phyloP scores from a whole-genome alignment of 148 eudicot genomes.

The Vaccinium macrocarpon region DNA sequence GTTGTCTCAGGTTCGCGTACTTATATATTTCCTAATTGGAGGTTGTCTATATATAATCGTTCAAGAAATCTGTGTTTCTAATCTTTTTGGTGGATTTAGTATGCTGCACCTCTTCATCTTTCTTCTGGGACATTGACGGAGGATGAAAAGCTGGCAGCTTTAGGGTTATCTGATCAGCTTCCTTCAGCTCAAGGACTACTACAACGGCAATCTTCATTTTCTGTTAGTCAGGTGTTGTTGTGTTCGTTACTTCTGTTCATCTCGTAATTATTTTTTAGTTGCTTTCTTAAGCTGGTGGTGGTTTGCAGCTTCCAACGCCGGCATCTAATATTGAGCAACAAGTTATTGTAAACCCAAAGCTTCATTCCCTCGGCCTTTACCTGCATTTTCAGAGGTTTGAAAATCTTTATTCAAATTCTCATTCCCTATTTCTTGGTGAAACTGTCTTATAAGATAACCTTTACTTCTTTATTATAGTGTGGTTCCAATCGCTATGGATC shows the following conservation, averaged over 20 bases:
- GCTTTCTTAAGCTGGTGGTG: conserved; percentile 15
- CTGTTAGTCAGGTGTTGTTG: conserved; percentile 58
- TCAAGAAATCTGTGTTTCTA: conserved; percentile 8
- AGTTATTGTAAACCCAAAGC: conserved; percentile 76
- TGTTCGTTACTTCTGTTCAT: conserved; percentile 6
- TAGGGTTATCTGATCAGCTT: conserved; percentile 77
- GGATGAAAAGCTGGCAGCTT: conserved; percentile 69
- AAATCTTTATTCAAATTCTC: background rate
- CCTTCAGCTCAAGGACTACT: conserved; percentile 70
- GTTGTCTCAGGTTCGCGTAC: conserved; percentile 57
- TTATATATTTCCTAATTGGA: background rate
- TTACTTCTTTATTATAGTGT: conserved; percentile 39
- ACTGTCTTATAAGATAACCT: background rate
- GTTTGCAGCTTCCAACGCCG: conserved; percentile 63
- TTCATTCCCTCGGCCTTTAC: conserved; percentile 60
- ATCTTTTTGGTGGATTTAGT: conserved; percentile 39
- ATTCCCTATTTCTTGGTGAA: background rate
- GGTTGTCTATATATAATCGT: background rate
- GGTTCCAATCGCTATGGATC: conserved; percentile 84
- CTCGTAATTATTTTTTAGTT: background rate
- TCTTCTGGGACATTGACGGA: conserved; percentile 52
- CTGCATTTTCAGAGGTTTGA: conserved; percentile 82
- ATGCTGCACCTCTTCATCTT: conserved; percentile 53
- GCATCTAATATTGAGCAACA: conserved; percentile 66
- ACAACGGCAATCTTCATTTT: conserved; percentile 61